A percentile compares a stretch with the other conserved stretches of the same genome.
phyloP scores from a whole-genome alignment of 352 stramenopile genomes.

The Globisporangium heterothallicum region DNA sequence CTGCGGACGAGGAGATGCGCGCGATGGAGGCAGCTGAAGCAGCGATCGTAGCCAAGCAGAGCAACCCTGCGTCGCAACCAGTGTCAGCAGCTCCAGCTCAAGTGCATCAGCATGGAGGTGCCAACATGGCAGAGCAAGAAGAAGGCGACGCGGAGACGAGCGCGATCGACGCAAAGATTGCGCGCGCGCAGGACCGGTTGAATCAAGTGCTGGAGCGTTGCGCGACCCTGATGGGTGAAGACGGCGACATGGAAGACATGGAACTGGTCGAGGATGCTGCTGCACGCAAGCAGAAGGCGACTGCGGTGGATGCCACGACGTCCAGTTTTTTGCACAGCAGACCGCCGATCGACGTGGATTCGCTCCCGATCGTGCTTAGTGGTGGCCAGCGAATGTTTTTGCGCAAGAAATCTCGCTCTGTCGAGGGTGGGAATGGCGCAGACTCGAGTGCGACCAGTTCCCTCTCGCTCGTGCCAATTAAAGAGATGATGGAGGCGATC shows the following conservation, averaged over 20 bases:
- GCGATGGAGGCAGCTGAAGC: constrained; percentile 49
- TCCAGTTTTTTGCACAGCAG: constrained; percentile 47
- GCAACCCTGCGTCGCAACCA: constrained; percentile 3
- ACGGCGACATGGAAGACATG: constrained; percentile 22
- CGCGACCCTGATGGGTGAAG: constrained; percentile 50
- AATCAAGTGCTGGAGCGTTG: constrained; percentile 59
- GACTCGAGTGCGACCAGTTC: constrained; percentile 10
- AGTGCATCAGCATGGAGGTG: too few species aligned
- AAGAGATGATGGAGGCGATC: constrained; percentile 49
- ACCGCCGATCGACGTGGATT: constrained; percentile 60
- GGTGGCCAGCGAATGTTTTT: constrained; percentile 56
- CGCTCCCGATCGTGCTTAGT: constrained; percentile 46
- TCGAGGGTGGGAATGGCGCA: constrained; percentile 11
- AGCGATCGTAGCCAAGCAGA: too few species aligned
- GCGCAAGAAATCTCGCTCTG: constrained; percentile 37
- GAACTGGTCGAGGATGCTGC: constrained; percentile 23
- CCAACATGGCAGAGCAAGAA: not conserved
- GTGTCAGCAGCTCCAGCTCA: not conserved
- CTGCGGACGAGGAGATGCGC: constrained; percentile 53
- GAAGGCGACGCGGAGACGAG: constrained; percentile 8
- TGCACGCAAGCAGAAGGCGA: constrained; percentile 20
- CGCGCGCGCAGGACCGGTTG: constrained; percentile 38
- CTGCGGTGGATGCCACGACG: constrained; percentile 27
- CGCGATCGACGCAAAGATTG: constrained; percentile 21
- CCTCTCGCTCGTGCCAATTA: constrained; percentile 44